Evolutionary conservation across 2,329 filamentous ascomycete genomes (phyloP).

Genomic region (Pseudomassariella vexata): DNA sequence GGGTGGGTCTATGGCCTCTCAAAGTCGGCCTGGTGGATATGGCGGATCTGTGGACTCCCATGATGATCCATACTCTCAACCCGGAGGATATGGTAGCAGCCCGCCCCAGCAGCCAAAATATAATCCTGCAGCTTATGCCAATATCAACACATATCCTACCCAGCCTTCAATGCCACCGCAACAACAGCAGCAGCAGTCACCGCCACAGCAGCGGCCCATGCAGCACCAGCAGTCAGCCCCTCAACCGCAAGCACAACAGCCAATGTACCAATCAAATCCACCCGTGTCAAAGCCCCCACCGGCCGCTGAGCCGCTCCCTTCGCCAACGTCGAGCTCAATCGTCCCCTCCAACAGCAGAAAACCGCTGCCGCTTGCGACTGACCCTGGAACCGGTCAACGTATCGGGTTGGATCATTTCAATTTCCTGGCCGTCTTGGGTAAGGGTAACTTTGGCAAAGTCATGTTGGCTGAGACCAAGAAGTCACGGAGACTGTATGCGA

Average conservation of each 20-base stretch:
- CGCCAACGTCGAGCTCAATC: conserved; percentile 24
- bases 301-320: conserved; percentile 28
- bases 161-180: conserved; percentile 34
- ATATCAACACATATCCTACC: conserved; percentile 45
- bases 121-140: conserved; percentile 72
- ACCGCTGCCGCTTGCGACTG: conserved; percentile 64
- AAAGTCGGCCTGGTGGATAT: conserved; percentile 27
- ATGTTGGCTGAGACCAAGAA: conserved; percentile 98
- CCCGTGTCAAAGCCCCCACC: conserved; percentile 32
- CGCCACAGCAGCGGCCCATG: conserved; percentile 31
- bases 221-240: conserved; percentile 25
- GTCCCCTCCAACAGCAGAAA: conserved; percentile 42
- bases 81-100: conserved; percentile 20
- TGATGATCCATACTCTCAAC: conserved; percentile 22
- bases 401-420: conserved; percentile 99
- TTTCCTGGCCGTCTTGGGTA: conserved; percentile 94
- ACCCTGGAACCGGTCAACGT: conserved; percentile 68
- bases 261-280: conserved; percentile 24
- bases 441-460: conserved; percentile 99
- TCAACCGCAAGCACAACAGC: conserved; percentile 22
- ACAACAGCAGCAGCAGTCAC: conserved; percentile 30
- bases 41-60: conserved; percentile 18
- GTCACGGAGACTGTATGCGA: conserved; percentile 87
- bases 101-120: conserved; percentile 54
- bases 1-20: conserved; percentile 38